These are phyloP conservation scores for Boletus pseudo-olivaceus DNA, from an alignment of 768 basidiomycete genomes.

Conservation along the genomic window DNA sequence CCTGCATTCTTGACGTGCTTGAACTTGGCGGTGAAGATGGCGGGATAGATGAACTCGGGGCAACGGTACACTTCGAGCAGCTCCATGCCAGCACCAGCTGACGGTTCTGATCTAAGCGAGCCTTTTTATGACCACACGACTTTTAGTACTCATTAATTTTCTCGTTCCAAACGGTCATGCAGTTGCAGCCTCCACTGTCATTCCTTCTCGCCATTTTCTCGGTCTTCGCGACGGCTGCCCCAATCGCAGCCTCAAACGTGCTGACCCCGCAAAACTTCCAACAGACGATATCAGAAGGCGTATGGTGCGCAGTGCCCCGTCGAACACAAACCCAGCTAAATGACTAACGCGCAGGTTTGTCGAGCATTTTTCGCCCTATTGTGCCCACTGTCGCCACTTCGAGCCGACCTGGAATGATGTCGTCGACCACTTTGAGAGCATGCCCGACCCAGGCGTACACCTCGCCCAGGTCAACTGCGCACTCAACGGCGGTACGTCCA, in stretches of 20 bases:
- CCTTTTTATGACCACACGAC: neutral
- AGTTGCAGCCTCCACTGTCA: slow-evolving; percentile 13
- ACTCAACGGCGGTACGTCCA: slow-evolving; percentile 64
- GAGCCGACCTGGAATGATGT: slow-evolving; percentile 80
- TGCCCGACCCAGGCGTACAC: slow-evolving; percentile 40
- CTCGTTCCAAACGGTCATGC: slow-evolving; percentile 1
- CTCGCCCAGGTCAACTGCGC: slow-evolving; percentile 84
- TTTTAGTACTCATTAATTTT: neutral
- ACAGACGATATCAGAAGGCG: slow-evolving; percentile 47
- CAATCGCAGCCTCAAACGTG: slow-evolving; percentile 30
- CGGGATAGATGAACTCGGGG: slow-evolving; percentile 45
- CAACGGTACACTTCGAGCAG: slow-evolving; percentile 56
- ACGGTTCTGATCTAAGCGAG: slow-evolving; percentile 2
- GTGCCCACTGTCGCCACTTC: slow-evolving; percentile 74
- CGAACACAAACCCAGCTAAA: neutral
- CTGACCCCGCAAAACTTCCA: slow-evolving; percentile 64
- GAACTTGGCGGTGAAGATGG: slow-evolving; percentile 65
- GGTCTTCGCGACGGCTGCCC: slow-evolving; percentile 32
- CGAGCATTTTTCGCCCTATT: slow-evolving; percentile 87
- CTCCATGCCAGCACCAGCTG: slow-evolving; percentile 10
- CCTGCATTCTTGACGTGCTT: slow-evolving; percentile 60
- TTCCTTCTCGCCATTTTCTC: slow-evolving; percentile 31
- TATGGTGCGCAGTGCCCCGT: slow-evolving; percentile 43
- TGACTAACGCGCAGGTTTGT: slow-evolving; percentile 49
- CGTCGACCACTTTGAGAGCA: slow-evolving; percentile 47